A percentile compares a stretch with the other conserved stretches of the same genome.
phyloP scores from a whole-genome alignment of 208 protist genomes.

The Phytomonas francai region DNA sequence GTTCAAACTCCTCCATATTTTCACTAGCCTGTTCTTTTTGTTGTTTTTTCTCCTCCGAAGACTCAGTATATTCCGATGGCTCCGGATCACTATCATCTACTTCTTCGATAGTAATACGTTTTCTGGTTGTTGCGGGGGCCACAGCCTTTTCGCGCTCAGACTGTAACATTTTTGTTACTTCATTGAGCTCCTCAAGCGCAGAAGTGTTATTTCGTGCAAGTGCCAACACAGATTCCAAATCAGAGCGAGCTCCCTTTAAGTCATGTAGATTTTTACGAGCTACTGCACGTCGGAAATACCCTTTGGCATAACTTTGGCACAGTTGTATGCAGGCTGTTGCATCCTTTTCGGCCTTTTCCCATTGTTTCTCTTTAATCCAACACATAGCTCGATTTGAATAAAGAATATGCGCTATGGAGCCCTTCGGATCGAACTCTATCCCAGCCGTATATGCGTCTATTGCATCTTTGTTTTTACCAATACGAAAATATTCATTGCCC shows the following conservation, averaged over 20 bases:
- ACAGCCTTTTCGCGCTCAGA: slow-evolving; percentile 23
- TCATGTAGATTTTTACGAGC: slow-evolving; percentile 79
- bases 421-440: slow-evolving; percentile 78
- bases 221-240: slow-evolving; percentile 81
- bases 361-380: slow-evolving; percentile 66
- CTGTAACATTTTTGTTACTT: slow-evolving; percentile 68
- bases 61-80: background rate
- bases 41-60: background rate
- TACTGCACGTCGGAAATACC: slow-evolving; percentile 79
- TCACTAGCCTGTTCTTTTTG: background rate
- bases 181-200: slow-evolving; percentile 59
- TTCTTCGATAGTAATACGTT: slow-evolving; percentile 80
- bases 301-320: slow-evolving; percentile 82
- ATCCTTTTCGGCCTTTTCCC: slow-evolving; percentile 76
- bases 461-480: slow-evolving; percentile 60
- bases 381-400: slow-evolving; percentile 86
- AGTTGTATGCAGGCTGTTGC: slow-evolving; percentile 67
- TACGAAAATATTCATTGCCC: slow-evolving; percentile 82
- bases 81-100: slow-evolving; percentile 45
- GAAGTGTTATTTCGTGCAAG: slow-evolving; percentile 60
- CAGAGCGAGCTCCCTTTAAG: slow-evolving; percentile 69
- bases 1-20: background rate
- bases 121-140: slow-evolving; percentile 20
- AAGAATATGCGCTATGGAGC: slow-evolving; percentile 54
- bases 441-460: slow-evolving; percentile 72